Evolutionary conservation across 2,329 filamentous ascomycete genomes (phyloP).

Genomic region (Alternaria panax): DNA sequence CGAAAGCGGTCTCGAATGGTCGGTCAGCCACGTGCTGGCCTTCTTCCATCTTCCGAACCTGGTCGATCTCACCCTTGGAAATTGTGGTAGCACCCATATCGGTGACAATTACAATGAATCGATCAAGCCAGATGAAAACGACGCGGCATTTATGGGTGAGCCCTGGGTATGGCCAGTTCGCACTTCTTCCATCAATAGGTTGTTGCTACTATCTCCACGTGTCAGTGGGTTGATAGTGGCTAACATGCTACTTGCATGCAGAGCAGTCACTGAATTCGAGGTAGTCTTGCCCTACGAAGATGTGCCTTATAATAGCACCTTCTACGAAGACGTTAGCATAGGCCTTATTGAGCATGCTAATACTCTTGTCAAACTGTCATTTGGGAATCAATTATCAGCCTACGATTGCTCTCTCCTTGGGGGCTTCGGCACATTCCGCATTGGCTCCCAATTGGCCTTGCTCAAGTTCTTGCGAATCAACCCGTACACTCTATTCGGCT

Average conservation of each 20-base stretch:
- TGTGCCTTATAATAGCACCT: not conserved
- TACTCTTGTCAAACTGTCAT: not conserved
- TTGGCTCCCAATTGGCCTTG: not conserved
- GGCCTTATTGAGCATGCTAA: not conserved
- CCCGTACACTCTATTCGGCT: not conserved
- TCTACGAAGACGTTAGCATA: not conserved
- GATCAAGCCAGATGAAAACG: not conserved
- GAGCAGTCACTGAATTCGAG: not conserved
- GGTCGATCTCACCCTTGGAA: not conserved
- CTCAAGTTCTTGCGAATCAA: not conserved
- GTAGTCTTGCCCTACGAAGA: not conserved
- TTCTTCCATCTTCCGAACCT: not conserved
- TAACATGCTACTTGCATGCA: not conserved
- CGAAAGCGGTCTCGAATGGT: not conserved
- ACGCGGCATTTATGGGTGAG: not conserved
- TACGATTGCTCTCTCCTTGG: rapidly evolving
- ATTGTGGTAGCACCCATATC: not conserved
- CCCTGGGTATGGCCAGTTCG: not conserved
- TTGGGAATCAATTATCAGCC: not conserved
- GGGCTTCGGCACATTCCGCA: not conserved
- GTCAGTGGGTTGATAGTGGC: not conserved
- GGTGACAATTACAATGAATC: no score
- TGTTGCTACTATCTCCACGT: not conserved
- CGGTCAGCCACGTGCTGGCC: not conserved
- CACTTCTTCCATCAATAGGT: not conserved